Evolutionary conservation across 441 rosid genomes (phyloP).

Genomic region (Rhodomyrtus psidioides): DNA sequence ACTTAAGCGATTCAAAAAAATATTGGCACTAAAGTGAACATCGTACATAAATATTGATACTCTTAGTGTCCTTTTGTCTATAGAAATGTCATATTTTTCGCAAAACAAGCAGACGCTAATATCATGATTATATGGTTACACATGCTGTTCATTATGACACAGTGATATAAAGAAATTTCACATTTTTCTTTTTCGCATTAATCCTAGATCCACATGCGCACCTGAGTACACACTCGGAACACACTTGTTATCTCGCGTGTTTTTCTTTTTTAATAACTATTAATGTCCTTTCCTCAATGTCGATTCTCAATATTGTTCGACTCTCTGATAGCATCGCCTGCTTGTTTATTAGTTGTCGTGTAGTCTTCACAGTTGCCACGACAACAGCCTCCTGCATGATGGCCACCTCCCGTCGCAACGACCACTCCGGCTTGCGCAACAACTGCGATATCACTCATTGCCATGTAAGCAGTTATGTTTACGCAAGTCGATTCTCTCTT

Average conservation of each 20-base stretch:
- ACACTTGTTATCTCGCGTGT: not conserved
- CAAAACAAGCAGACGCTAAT: no score
- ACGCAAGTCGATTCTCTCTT: not conserved
- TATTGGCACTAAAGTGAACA: no score
- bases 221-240: no score
- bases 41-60: no score
- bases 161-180: not conserved
- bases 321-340: not conserved
- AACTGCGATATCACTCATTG: not conserved
- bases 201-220: not conserved
- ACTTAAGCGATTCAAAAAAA: no score
- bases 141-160: not conserved
- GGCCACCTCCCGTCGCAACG: not conserved
- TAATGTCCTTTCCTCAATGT: not conserved
- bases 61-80: no score
- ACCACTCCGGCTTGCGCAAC: not conserved
- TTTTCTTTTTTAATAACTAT: no score
- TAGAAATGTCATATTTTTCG: no score
- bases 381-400: not conserved
- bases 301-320: not conserved
- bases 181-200: not conserved
- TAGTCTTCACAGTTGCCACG: not conserved
- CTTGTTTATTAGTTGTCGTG: not conserved
- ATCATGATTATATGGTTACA: not conserved
- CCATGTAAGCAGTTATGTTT: fast-evolving